Evolutionary conservation across 345 rosid genomes (phyloP), one percentile per base, ranked within the genome.

Genomic region (Corymbia maculata): DNA sequence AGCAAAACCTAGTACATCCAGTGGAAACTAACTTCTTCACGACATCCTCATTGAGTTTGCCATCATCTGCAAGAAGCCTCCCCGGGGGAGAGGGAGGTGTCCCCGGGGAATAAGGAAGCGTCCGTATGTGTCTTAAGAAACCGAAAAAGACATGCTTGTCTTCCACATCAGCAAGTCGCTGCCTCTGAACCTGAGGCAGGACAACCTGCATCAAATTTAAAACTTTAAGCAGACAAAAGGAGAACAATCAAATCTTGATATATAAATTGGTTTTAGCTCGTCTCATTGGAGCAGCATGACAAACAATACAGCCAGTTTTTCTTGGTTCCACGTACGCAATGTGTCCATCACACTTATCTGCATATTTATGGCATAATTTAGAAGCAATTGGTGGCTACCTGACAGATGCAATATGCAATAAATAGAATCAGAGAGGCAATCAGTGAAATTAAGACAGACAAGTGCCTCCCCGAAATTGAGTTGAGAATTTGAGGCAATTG

Each of bases 121-220:
- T 86, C 85, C 87, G 91, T 51, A 94, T 49, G 87, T 92, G 93
- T 36, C 90, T 89, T 52, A 94, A 79, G 88, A 94, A 91, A 87
- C 94, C 94, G n/a, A 94, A 94, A 26, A 93, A 90, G n/a, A 94
- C 91, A 89, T 89, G 96, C 89, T 94, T 94, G 92, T 93, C 97
- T 94, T 93, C 94, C 28, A 91, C 95, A 84, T 91, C 97, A 91
- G 95, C 97, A 87, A 98, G 89, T 79, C 95, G 93, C 61, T 98
- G 94, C 90, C 91, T 91, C 90, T 96, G 99, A 70, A 98, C 93
- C 99, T 95, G 94, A 17, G 99, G 99, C 92, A 97, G 99, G 89
- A 93, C 92, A 79, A 93, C 90, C 94, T 94, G 90, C 49, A 84
- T 13, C 45, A 53, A 50, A 17, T 26, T 79, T 51, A 2, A 75